Percentiles rank a stretch among this genome's conserved stretches.
Evolutionary conservation across 768 basidiomycete genomes (phyloP).

Genomic region (Tylopilus sp.): DNA sequence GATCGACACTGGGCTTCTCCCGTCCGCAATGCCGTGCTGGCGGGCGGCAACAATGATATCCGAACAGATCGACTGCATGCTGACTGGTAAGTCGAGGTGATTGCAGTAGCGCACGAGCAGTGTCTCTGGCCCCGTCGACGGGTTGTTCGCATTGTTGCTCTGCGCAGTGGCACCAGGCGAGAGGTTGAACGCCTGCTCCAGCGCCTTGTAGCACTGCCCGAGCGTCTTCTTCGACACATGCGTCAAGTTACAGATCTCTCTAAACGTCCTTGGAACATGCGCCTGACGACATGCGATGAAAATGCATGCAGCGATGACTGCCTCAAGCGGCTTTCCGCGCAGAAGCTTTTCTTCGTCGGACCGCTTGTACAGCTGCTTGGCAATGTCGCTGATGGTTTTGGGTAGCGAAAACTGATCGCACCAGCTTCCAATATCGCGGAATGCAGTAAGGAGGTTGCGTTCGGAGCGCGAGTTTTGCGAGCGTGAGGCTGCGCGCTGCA

Average conservation of each 20-base stretch:
- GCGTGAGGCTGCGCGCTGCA: slow-evolving; percentile 89
- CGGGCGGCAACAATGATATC: slow-evolving; percentile 81
- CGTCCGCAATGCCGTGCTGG: slow-evolving; percentile 85
- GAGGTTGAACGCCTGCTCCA: slow-evolving; percentile 86
- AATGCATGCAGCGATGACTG: slow-evolving; percentile 95
- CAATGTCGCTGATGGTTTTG: slow-evolving; percentile 91
- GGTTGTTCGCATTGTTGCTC: slow-evolving; percentile 33
- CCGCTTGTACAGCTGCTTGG: slow-evolving; percentile 96
- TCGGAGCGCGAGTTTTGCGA: slow-evolving; percentile 76
- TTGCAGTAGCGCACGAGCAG: slow-evolving; percentile 93
- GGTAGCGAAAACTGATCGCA: slow-evolving; percentile 95
- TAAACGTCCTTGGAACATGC: slow-evolving; percentile 93
- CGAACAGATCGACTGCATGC: slow-evolving; percentile 77
- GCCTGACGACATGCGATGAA: slow-evolving; percentile 96
- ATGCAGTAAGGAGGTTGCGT: slow-evolving; percentile 83
- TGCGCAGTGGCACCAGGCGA: slow-evolving; percentile 73
- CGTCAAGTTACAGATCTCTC: slow-evolving; percentile 91
- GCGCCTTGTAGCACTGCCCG: slow-evolving; percentile 88
- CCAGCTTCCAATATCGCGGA: slow-evolving; percentile 89
- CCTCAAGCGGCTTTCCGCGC: slow-evolving; percentile 87
- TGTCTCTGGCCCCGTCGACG: slow-evolving; percentile 74
- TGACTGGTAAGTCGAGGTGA: slow-evolving; percentile 80
- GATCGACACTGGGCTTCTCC: slow-evolving; percentile 94
- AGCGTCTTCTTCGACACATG: slow-evolving; percentile 93
- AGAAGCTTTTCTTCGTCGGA: slow-evolving; percentile 94